Evolutionary conservation across 1,139 yeast species (phyloP), one percentile per base, ranked within the genome.

Genomic region (Hemisphaericaspora subhashii): DNA sequence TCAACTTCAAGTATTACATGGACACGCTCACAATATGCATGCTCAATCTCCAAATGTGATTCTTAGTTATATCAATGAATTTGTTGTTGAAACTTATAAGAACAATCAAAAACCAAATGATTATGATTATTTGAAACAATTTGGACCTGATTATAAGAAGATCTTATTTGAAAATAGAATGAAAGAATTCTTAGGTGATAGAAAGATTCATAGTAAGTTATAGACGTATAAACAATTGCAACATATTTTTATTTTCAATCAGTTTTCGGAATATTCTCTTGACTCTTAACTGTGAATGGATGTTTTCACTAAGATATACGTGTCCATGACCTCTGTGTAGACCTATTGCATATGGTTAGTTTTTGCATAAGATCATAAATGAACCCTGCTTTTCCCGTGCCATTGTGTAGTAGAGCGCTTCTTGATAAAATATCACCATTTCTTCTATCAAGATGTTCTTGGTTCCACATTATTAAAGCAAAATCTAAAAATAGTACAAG

Each of bases 11-110:
- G 12, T 35, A 51, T 5, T 81, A 83, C 84, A 73, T 70, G 35
- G 32, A 9, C 30, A 38, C 1, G 67, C 68, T 33, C 89, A 79
- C 56, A 56, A 74, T 43, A 61, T 77, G 27, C 71, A 73, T 41
- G 72, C 73, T 22, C 85, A 80, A 48, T 48, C 52, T 32, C 86
- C 86, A 1, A 81, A 79, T 36, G 69, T 59, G 13, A 55, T 68
- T 4, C 29, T 44, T 33, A 39, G 39, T 25, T 21, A 33, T 12
- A 37, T 44, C n/a, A 33, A 33, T 34, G 43, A 42, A 31, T 40
- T 40, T 35, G 37, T 44, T 11, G 31, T 40, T 15, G 41, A 39
- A 13, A 23, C 33, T 11, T 41, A 37, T 25, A 28, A 35, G 5
- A 24, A 35, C 1, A 24, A 31, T 25, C 38, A 36, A 23, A 35